Percentiles rank a stretch among this genome's conserved stretches.
These are phyloP conservation scores for Botryosphaeria agaves DNA, from an alignment of 2,329 filamentous ascomycete genomes.

Conservation along the genomic window DNA sequence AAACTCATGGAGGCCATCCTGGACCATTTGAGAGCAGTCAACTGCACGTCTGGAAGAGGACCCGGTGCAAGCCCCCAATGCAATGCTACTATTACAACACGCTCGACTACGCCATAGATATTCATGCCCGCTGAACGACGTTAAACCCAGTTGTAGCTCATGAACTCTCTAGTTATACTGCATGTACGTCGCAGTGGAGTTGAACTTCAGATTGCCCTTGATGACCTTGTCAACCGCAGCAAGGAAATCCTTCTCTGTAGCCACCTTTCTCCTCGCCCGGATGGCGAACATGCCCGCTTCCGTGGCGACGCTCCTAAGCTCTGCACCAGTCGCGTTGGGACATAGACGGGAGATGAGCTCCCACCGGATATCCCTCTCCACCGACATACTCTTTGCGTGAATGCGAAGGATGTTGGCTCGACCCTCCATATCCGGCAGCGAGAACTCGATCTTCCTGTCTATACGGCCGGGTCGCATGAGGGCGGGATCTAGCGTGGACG, in stretches of 20 bases:
- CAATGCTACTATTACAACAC: too few relatives aligned
- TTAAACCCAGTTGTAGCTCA: too few relatives aligned
- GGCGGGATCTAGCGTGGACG: conserved; percentile 88
- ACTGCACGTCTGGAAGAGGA: too few relatives aligned
- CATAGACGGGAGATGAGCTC: conserved; percentile 94
- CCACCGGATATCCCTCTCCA: conserved; percentile 97
- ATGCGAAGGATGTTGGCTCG: conserved; percentile 95
- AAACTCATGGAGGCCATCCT: too few relatives aligned
- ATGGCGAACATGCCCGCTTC: conserved; percentile 99
- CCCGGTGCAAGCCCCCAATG: too few relatives aligned
- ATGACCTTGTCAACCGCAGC: conserved; percentile 98
- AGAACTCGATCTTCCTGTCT: conserved; percentile 98
- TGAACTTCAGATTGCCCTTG: conserved; percentile 98
- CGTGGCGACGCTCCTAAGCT: conserved; percentile 89
- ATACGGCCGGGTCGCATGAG: conserved; percentile 95
- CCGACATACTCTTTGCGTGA: conserved; percentile 98
- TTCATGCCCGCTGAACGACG: too few relatives aligned
- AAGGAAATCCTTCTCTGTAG: conserved; percentile 96
- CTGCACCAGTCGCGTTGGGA: conserved; percentile 92
- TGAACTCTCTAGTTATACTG: conserved; percentile 96
- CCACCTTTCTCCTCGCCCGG: conserved; percentile 84
- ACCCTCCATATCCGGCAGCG: conserved; percentile 88
- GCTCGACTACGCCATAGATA: too few relatives aligned
- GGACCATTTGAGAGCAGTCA: too few relatives aligned
- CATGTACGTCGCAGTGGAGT: conserved; percentile 94